phyloP scores from a whole-genome alignment of 164 flowering plant species.

The Paratinospora sagittata region DNA sequence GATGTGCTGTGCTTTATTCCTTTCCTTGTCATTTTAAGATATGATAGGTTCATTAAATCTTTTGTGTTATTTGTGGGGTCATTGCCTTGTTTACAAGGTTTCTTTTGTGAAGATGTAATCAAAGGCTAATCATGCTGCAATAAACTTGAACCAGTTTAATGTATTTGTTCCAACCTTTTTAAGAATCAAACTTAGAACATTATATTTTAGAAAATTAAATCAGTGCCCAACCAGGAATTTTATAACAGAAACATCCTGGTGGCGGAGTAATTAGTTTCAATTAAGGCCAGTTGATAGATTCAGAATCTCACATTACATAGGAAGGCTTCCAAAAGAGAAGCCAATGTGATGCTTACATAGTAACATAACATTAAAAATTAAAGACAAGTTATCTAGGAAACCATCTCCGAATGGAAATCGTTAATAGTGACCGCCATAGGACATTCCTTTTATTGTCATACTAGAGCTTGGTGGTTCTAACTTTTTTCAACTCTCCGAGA shows the following conservation, averaged over 20 bases:
- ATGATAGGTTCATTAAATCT: background rate
- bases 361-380: constrained; percentile 9
- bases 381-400: constrained; percentile 6
- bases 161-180: background rate
- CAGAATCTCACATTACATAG: constrained; percentile 5
- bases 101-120: background rate
- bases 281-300: no score
- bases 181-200: background rate
- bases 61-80: background rate
- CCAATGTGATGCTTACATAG: background rate
- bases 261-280: no score
- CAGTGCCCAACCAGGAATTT: background rate
- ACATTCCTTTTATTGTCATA: constrained; percentile 9
- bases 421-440: constrained; percentile 35
- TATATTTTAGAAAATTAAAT: background rate
- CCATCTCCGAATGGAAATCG: constrained; percentile 28
- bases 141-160: background rate
- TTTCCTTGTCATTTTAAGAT: background rate
- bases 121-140: background rate
- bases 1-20: background rate
- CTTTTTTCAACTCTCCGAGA: constrained; percentile 35
- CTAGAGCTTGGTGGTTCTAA: background rate
- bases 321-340: background rate
- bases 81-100: constrained; percentile 1
- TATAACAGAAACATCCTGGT: no score